A percentile compares a stretch with the other conserved stretches of the same genome.
These are phyloP conservation scores for Claviceps digitariae DNA, from an alignment of 2,329 filamentous ascomycete species.

Conservation along the genomic window DNA sequence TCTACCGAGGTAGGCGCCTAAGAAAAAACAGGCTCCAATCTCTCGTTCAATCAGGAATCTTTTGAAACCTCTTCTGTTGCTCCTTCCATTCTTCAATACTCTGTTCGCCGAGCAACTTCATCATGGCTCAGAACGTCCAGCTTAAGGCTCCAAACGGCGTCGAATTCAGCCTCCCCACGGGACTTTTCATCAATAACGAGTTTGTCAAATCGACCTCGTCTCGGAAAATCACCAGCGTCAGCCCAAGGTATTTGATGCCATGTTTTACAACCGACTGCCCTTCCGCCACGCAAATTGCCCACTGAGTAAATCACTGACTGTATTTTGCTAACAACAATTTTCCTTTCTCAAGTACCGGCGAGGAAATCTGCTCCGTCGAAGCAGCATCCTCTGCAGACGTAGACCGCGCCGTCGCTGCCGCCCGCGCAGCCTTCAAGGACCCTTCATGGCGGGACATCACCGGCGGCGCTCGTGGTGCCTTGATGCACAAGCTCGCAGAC, in stretches of 20 bases:
- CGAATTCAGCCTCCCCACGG: conserved; percentile 52
- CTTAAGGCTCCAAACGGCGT: conserved; percentile 42
- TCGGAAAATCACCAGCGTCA: conserved; percentile 45
- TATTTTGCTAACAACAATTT: not conserved
- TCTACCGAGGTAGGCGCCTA: not conserved
- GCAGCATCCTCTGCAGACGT: conserved; percentile 18
- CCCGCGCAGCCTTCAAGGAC: conserved; percentile 54
- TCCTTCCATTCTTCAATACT: not conserved
- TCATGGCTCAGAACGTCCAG: conserved; percentile 8
- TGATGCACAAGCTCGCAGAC: conserved; percentile 59
- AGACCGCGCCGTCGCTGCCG: conserved; percentile 25
- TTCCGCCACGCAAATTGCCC: not conserved
- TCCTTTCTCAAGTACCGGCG: conserved; percentile 15
- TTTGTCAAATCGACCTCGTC: conserved; percentile 49
- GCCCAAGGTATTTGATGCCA: conserved; percentile 24
- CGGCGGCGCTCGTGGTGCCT: conserved; percentile 49
- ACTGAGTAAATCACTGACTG: not conserved
- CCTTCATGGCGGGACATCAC: conserved; percentile 56
- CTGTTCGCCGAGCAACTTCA: not conserved
- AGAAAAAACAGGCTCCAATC: no score
- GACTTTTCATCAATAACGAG: conserved; percentile 68
- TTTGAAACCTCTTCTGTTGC: no score
- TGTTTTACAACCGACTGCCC: no score
- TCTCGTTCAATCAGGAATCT: no score
- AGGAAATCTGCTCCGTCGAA: conserved; percentile 19